These are phyloP conservation scores for Zygosaccharomyces pseudorouxii DNA, from an alignment of 805 yeast species.

Conservation along the genomic window DNA sequence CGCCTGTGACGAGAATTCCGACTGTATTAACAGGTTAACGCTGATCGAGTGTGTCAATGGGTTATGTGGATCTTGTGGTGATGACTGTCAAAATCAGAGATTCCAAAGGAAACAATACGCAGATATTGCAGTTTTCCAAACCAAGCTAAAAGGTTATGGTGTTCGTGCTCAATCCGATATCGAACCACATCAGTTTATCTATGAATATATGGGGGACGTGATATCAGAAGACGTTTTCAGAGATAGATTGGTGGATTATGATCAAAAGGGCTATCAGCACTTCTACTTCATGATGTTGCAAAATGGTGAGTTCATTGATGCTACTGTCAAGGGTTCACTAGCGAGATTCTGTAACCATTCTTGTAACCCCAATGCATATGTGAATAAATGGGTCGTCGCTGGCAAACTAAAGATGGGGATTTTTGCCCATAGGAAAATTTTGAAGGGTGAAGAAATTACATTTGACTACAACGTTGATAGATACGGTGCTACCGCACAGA, in stretches of 20 bases:
- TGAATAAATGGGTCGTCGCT: slow-evolving; percentile 96
- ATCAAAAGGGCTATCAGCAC: slow-evolving; percentile 62
- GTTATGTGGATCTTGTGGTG: slow-evolving; percentile 63
- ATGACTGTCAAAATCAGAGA: slow-evolving; percentile 77
- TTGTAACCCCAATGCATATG: slow-evolving; percentile 90
- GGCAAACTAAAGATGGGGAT: slow-evolving; percentile 91
- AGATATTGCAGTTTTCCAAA: slow-evolving; percentile 69
- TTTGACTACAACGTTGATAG: slow-evolving; percentile 84
- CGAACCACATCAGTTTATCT: slow-evolving; percentile 63
- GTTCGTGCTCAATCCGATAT: slow-evolving; percentile 63
- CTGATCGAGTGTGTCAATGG: slow-evolving; percentile 84
- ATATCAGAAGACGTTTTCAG: slow-evolving; percentile 76
- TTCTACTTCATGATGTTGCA: slow-evolving; percentile 96
- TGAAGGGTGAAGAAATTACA: slow-evolving; percentile 82
- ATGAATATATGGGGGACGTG: slow-evolving; percentile 93
- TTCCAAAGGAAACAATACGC: slow-evolving; percentile 78
- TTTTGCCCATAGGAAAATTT: slow-evolving; percentile 72
- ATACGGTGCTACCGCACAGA: slow-evolving; percentile 91
- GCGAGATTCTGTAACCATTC: slow-evolving; percentile 95
- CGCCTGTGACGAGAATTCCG: slow-evolving; percentile 83
- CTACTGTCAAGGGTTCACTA: slow-evolving; percentile 80
- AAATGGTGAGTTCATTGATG: slow-evolving; percentile 90
- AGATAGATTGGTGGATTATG: slow-evolving; percentile 69
- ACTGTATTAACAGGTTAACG: slow-evolving; percentile 88
- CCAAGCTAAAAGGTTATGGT: slow-evolving; percentile 87